Base-by-base conservation (phyloP, 2,329 filamentous ascomycete species). In the Pseudogymnoascus sp. region DNA sequence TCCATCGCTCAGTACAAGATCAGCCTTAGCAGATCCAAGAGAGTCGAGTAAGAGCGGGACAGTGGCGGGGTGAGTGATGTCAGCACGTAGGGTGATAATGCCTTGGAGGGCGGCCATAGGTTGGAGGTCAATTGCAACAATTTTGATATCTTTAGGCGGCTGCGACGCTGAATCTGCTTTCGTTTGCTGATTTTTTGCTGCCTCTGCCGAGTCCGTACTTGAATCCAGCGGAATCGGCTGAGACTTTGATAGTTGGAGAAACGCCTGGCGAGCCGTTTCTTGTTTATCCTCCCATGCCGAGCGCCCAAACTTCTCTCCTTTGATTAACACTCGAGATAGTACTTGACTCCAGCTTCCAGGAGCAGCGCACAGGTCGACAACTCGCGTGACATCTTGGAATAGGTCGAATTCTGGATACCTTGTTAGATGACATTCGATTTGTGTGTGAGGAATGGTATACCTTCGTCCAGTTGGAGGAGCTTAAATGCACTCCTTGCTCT, bases 331-430 rank as follows among this genome's bases (percentile, higher is more conserved):
- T 19, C 95, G 86, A 11, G 93, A 97, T 13, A 99, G 83, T 0
- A 99, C 95, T 76, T 99, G 95, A 59, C 91, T 96, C 95, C 95
- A 99, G 72, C 91, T 96, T 28, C 95, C 95, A 0, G 95, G 95
- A 0, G 95, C 95, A 33, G 95, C 95, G 73, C 95, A 99, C 19
- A 99, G 82, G 75, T 99, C 95, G 15, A 99, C 93, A 1, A 99
- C 95, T 36, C 95, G 85, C 2, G 91, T 93, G 59, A 97, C 93
- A 71, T 88, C 86, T 69, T 90, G 84, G 75, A 99, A 97, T 10
- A 99, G 84, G 72, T 97, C 90, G 78, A 97, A 99, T 78, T 97
- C 91, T 86, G 84, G 3, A 33, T 57, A 57, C 50, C 50, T 57
- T 33, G 50, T 57, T 8, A 57, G 50, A 33, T 57, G 28, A 57